Conservation (phyloP, 371 early-diverging fungal species). For the Vairimorpha apis region DNA sequence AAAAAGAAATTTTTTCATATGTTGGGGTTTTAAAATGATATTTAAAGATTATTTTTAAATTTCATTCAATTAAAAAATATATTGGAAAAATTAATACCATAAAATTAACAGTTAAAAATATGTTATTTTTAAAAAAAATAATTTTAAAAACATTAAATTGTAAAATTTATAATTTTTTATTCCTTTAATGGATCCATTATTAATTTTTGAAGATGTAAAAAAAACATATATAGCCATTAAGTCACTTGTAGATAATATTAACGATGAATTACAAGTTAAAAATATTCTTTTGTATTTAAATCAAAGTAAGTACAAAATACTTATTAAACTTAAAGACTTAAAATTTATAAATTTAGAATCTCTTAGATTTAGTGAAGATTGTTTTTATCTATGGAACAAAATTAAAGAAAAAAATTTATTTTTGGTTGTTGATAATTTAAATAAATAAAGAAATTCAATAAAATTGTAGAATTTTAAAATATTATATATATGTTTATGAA, state of each 20-base stretch:
- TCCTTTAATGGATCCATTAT: neutral
- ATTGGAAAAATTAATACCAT: neutral
- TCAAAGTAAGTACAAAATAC: neutral
- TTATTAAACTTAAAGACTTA: neutral
- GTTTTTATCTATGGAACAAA: neutral
- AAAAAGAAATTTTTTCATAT: constrained; percentile 64
- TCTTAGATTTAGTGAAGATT: neutral
- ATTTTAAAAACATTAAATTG: neutral
- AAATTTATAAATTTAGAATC: neutral
- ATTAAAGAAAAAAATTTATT: neutral
- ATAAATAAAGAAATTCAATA: too few species aligned
- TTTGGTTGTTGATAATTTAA: too few species aligned
- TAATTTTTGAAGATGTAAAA: too few species aligned
- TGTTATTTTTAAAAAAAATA: neutral
- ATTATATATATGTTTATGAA: too few species aligned
- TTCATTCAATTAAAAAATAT: neutral
- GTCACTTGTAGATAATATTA: too few species aligned
- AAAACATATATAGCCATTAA: neutral
- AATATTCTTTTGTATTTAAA: neutral
- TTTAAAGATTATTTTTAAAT: neutral
- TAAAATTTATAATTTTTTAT: neutral
- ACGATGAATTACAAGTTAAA: too few species aligned
- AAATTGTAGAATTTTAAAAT: too few species aligned
- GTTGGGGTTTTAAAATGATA: neutral
- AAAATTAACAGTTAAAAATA: neutral